Evolutionary conservation across 106 monocot genomes (phyloP).

Genomic region (Dendrobium catenatum): DNA sequence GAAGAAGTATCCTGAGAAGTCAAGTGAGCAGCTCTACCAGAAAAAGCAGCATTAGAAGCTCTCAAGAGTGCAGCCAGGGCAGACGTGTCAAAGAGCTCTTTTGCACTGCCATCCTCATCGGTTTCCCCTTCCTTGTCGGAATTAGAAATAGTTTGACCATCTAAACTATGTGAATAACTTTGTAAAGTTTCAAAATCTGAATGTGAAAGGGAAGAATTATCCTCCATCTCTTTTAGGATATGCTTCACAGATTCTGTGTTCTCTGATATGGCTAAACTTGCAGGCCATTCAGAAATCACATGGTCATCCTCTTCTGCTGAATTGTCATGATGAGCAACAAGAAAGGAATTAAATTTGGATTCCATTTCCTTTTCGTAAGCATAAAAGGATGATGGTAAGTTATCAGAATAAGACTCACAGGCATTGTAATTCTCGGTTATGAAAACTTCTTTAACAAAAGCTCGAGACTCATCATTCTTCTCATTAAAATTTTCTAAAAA

Average conservation of each 20-base stretch:
- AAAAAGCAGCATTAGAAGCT: constrained; percentile 25
- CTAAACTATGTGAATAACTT: constrained; percentile 23
- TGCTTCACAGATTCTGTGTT: constrained; percentile 39
- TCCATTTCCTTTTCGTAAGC: not conserved
- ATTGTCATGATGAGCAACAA: constrained; percentile 18
- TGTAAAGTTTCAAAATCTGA: constrained; percentile 20
- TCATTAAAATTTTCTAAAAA: not conserved
- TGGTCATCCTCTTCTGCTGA: constrained; percentile 34
- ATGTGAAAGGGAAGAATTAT: constrained; percentile 24
- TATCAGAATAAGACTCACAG: not conserved
- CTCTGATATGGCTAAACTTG: constrained; percentile 45
- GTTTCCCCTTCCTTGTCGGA: constrained; percentile 52
- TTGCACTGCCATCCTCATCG: constrained; percentile 50
- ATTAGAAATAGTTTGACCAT: constrained; percentile 43
- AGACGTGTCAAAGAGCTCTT: constrained; percentile 65
- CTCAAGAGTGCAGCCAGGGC: constrained; percentile 67
- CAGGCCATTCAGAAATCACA: constrained; percentile 22
- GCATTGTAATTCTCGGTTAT: not conserved
- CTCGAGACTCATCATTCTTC: not conserved
- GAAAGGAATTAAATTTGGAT: not conserved
- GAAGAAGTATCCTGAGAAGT: not conserved
- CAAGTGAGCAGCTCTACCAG: constrained; percentile 29
- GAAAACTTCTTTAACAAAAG: not conserved
- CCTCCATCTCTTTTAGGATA: constrained; percentile 49
- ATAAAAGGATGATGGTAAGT: too few species aligned